These are phyloP conservation scores for Vigna hirtella DNA, from an alignment of 306 rosid genomes.

Conservation along the genomic window DNA sequence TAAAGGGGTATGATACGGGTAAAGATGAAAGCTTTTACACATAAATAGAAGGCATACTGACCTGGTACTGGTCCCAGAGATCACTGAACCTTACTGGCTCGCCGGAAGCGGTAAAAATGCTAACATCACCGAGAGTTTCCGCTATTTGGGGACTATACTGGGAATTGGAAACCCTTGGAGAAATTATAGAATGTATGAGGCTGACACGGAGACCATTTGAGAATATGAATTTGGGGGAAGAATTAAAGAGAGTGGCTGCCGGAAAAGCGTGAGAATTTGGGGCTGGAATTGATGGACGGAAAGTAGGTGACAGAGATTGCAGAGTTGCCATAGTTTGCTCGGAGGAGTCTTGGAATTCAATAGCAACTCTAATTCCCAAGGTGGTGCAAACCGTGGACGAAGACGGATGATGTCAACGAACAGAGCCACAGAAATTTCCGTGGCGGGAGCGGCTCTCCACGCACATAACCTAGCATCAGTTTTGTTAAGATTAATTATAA, in stretches of 20 bases:
- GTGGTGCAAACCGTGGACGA: neutral
- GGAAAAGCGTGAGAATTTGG: conserved; percentile 26
- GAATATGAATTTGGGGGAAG: conserved; percentile 28
- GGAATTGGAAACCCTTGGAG: conserved; percentile 55
- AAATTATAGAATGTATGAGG: conserved; percentile 35
- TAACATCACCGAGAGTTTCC: conserved; percentile 55
- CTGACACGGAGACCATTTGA: neutral
- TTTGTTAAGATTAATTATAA: too few relatives aligned
- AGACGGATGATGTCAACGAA: neutral
- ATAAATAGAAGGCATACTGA: conserved; percentile 27
- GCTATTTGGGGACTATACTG: conserved; percentile 47
- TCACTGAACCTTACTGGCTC: conserved; percentile 67
- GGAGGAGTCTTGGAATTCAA: neutral
- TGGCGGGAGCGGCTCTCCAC: conserved; percentile 31
- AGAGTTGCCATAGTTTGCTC: conserved; percentile 58
- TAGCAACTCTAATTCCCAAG: neutral
- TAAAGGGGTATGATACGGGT: neutral
- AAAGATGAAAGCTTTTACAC: conserved; percentile 28
- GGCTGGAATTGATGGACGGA: conserved; percentile 41
- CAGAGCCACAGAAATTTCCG: conserved; percentile 24
- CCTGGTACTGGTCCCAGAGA: conserved; percentile 80
- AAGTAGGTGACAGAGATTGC: conserved; percentile 33
- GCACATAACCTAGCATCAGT: too few relatives aligned
- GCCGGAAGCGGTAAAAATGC: conserved; percentile 72
- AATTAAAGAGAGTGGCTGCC: neutral